These are phyloP conservation scores for Pyricularia pennisetigena DNA, from an alignment of 2,329 filamentous ascomycete species.

Conservation along the genomic window DNA sequence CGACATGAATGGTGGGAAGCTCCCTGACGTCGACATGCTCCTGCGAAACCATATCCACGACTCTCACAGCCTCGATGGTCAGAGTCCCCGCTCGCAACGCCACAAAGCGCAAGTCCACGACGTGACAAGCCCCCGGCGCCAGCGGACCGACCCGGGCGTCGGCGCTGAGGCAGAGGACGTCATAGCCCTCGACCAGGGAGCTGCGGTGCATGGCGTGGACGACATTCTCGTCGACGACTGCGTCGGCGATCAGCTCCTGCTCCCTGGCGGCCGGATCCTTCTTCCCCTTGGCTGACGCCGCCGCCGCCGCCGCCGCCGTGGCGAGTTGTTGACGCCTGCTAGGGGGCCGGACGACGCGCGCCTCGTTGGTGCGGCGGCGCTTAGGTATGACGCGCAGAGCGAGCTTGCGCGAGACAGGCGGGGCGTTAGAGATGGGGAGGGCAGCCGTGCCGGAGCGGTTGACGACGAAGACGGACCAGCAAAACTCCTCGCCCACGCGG, in stretches of 20 bases:
- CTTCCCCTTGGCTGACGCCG: slow-evolving; percentile 21
- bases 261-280: background rate
- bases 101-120: slow-evolving; percentile 62
- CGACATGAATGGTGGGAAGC: slow-evolving; percentile 57
- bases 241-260: slow-evolving; percentile 42
- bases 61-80: slow-evolving; percentile 60
- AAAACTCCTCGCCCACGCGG: slow-evolving; percentile 56
- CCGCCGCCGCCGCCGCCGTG: no score
- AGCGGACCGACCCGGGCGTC: slow-evolving; percentile 67
- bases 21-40: slow-evolving; percentile 72
- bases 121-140: slow-evolving; percentile 62
- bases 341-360: slow-evolving; percentile 40
- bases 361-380: slow-evolving; percentile 45
- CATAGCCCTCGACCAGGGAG: slow-evolving; percentile 51
- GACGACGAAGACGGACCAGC: slow-evolving; percentile 65
- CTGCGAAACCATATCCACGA: slow-evolving; percentile 63
- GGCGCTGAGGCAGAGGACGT: slow-evolving; percentile 65
- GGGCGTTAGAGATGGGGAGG: slow-evolving; percentile 15
- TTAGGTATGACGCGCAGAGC: slow-evolving; percentile 59
- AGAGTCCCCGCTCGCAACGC: slow-evolving; percentile 58
- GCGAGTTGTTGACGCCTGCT: background rate
- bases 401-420: slow-evolving; percentile 46
- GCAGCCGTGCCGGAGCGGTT: slow-evolving; percentile 42
- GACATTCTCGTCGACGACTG: slow-evolving; percentile 61
- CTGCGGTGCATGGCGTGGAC: slow-evolving; percentile 62